Percentiles rank a stretch among this genome's conserved stretches.
Conservation (phyloP, 2,329 filamentous ascomycete genomes). For the Rutstroemia sp. region DNA sequence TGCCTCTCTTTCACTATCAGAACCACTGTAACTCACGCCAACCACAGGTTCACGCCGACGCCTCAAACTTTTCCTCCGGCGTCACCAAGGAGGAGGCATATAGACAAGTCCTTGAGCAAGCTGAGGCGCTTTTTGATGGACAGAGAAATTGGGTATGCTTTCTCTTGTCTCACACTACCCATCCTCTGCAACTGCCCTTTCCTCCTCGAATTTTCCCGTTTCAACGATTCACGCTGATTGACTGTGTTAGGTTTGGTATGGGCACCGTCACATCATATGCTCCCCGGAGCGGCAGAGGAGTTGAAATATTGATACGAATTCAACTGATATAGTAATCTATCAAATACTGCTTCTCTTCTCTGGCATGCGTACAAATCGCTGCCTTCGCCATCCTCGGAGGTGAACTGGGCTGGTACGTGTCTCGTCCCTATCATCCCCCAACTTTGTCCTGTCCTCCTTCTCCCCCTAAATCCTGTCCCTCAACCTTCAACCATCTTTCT, state of each 20-base stretch:
- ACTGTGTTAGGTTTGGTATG: not conserved
- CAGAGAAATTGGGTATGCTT: conserved; percentile 69
- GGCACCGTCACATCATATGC: no score
- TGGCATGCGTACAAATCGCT: conserved; percentile 77
- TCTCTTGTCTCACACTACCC: no score
- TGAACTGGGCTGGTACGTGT: conserved; percentile 66
- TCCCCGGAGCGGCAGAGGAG: no score
- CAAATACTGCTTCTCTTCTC: conserved; percentile 67
- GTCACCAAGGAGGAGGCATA: conserved; percentile 68
- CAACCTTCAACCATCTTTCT: not conserved
- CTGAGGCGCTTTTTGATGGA: conserved; percentile 59
- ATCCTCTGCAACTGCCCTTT: no score
- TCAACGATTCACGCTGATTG: not conserved
- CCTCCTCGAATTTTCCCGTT: no score
- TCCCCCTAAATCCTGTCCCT: not conserved
- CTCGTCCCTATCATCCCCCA: no score
- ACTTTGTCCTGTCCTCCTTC: no score
- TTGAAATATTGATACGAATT: no score
- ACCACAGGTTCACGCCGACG: conserved; percentile 56
- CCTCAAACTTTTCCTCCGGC: conserved; percentile 62
- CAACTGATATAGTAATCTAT: conserved; percentile 54
- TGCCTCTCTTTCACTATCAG: no score
- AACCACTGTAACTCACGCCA: no score
- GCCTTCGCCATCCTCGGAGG: conserved; percentile 53
- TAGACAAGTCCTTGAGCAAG: conserved; percentile 64